These are phyloP conservation scores for Musa itinerans DNA, from an alignment of 176 grass and related monocot genomes.

Conservation along the genomic window DNA sequence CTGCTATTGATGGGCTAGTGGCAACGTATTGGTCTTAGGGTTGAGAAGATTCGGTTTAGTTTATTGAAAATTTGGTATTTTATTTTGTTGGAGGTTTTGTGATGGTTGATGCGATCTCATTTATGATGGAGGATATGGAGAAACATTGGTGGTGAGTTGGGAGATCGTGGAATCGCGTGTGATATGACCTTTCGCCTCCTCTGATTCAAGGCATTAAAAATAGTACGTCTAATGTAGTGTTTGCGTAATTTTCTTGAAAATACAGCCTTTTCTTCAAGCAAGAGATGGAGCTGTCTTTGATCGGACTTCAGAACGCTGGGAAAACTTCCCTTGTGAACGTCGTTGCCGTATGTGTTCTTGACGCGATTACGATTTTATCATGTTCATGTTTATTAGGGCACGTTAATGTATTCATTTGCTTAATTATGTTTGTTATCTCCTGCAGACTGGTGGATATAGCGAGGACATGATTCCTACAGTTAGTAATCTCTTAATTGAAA, in stretches of 20 bases:
- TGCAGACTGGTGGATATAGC: constrained; percentile 88
- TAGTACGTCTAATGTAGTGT: background rate
- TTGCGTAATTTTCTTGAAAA: background rate
- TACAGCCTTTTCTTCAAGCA: constrained; percentile 98
- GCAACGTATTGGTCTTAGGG: background rate
- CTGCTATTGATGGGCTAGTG: background rate
- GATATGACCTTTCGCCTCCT: background rate
- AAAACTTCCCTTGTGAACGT: constrained; percentile 96
- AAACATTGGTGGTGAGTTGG: background rate
- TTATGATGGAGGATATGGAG: background rate
- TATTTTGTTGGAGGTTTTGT: background rate
- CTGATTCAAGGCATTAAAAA: background rate
- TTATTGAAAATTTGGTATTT: background rate
- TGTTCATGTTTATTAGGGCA: constrained; percentile 10
- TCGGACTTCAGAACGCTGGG: constrained; percentile 98
- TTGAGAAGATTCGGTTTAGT: background rate
- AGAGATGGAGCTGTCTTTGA: constrained; percentile 99
- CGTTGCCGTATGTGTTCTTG: constrained; percentile 62
- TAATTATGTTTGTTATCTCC: constrained; percentile 7
- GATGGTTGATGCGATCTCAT: background rate
- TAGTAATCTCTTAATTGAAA: background rate
- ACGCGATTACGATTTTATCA: background rate
- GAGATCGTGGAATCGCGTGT: background rate
- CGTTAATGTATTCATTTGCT: constrained; percentile 3
- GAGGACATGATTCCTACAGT: constrained; percentile 98